A percentile compares a stretch with the other conserved stretches of the same genome.
phyloP scores from a whole-genome alignment of 1,284 basidiomycete genomes.

The Xanthoconium separans region DNA sequence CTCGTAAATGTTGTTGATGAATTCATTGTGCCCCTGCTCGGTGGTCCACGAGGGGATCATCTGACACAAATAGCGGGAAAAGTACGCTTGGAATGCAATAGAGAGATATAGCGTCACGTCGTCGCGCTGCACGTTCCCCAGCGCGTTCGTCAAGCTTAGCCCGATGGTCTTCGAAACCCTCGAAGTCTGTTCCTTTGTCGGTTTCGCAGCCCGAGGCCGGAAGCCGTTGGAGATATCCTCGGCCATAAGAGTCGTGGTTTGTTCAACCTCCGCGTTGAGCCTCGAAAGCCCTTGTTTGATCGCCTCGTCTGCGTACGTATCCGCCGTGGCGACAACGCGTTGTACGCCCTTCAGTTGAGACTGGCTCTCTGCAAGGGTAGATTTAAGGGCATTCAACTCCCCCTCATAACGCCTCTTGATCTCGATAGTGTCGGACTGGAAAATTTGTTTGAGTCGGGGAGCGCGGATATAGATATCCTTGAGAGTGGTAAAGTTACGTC shows the following conservation, averaged over 20 bases:
- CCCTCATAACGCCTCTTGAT: neutral
- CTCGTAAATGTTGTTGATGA: constrained; percentile 6
- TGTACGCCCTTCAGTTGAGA: neutral
- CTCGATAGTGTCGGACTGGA: constrained; percentile 9
- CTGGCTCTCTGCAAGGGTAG: too few species aligned
- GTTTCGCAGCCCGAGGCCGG: neutral
- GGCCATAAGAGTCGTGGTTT: constrained; percentile 6
- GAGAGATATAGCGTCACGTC: constrained; percentile 4
- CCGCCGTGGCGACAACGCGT: constrained; percentile 3
- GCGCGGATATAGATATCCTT: constrained; percentile 12
- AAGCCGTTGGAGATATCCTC: constrained; percentile 4
- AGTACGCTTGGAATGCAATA: constrained; percentile 12
- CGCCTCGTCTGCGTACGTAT: constrained; percentile 5
- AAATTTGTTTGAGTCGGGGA: constrained; percentile 10
- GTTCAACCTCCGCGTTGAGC: constrained; percentile 14
- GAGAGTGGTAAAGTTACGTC: neutral
- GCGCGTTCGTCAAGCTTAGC: neutral
- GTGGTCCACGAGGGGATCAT: constrained; percentile 14
- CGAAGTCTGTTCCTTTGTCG: neutral
- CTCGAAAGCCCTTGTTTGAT: constrained; percentile 4
- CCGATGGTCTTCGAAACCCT: constrained; percentile 1
- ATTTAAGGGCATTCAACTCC: neutral
- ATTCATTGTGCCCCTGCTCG: neutral
- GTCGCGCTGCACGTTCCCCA: neutral
- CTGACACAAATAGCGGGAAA: neutral